Percentiles rank a stretch among this genome's conserved stretches.
Conservation (phyloP, 352 stramenopile species). For the Pelagophyceae sp. region DNA sequence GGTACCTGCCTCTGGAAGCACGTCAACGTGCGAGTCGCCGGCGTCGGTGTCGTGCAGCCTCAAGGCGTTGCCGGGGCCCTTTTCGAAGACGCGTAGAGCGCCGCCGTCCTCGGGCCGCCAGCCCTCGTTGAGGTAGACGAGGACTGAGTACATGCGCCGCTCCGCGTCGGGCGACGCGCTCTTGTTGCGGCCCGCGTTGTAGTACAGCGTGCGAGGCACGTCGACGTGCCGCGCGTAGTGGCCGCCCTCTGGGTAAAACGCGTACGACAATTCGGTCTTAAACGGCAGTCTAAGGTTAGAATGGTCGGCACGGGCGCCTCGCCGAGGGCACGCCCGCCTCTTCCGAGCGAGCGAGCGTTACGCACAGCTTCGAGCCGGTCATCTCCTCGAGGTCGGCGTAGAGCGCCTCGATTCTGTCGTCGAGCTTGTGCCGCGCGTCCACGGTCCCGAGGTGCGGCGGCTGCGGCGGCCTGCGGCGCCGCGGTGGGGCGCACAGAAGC, state of each 20-base stretch:
- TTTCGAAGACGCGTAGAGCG: slow-evolving; percentile 39
- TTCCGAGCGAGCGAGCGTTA: no score
- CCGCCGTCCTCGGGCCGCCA: slow-evolving; percentile 36
- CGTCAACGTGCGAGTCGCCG: slow-evolving; percentile 37
- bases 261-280: slow-evolving; percentile 40
- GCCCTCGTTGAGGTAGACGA: slow-evolving; percentile 43
- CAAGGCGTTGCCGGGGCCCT: slow-evolving; percentile 8
- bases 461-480: no score
- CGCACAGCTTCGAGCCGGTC: neutral
- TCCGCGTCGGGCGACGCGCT: slow-evolving; percentile 16
- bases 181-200: neutral
- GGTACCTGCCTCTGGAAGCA: slow-evolving; percentile 41
- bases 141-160: slow-evolving; percentile 41
- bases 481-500: no score
- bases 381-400: neutral
- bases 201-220: slow-evolving; percentile 36
- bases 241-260: slow-evolving; percentile 44
- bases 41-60: no score
- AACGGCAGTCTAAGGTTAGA: neutral
- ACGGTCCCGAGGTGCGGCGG: neutral
- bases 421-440: neutral
- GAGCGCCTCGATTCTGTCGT: neutral
- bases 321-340: neutral
- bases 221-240: slow-evolving; percentile 47
- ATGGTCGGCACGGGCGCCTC: neutral